These are phyloP conservation scores for Quercus variabilis DNA, from an alignment of 306 rosid genomes.

Conservation along the genomic window DNA sequence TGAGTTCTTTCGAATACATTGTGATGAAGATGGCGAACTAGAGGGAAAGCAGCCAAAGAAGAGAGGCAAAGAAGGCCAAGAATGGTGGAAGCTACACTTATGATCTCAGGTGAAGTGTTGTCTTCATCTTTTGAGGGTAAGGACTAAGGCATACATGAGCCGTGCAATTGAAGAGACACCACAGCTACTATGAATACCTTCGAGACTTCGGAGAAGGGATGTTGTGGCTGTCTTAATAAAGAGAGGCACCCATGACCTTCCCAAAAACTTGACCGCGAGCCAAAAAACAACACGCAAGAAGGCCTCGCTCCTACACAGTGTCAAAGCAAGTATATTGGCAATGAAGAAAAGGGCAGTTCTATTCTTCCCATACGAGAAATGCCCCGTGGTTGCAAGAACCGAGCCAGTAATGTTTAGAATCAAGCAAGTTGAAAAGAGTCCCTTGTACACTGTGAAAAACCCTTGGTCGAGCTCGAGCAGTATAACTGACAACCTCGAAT, in stretches of 20 bases:
- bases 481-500: slow-evolving; percentile 45
- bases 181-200: slow-evolving; percentile 71
- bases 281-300: slow-evolving; percentile 42
- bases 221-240: slow-evolving; percentile 46
- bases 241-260: slow-evolving; percentile 47
- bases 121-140: slow-evolving; percentile 29
- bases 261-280: slow-evolving; percentile 43
- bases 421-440: slow-evolving; percentile 45
- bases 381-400: slow-evolving; percentile 42
- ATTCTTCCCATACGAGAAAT: slow-evolving; percentile 39
- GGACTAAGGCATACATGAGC: slow-evolving; percentile 51
- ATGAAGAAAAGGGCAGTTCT: slow-evolving; percentile 51
- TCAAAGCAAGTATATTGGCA: slow-evolving; percentile 53
- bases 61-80: slow-evolving; percentile 56
- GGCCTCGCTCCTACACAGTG: slow-evolving; percentile 58
- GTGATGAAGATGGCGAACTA: slow-evolving; percentile 68
- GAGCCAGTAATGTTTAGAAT: slow-evolving; percentile 38
- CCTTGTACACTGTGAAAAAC: slow-evolving; percentile 52
- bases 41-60: slow-evolving; percentile 64
- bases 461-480: slow-evolving; percentile 63
- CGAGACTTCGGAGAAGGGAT: slow-evolving; percentile 62
- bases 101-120: slow-evolving; percentile 38
- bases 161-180: slow-evolving; percentile 70
- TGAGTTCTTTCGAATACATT: slow-evolving; percentile 61
- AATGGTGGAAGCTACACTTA: slow-evolving; percentile 39